A percentile compares a stretch with the other conserved stretches of the same genome.
Evolutionary conservation across 202 grass and related monocot genomes (phyloP).

Genomic region (Panicum hallii): DNA sequence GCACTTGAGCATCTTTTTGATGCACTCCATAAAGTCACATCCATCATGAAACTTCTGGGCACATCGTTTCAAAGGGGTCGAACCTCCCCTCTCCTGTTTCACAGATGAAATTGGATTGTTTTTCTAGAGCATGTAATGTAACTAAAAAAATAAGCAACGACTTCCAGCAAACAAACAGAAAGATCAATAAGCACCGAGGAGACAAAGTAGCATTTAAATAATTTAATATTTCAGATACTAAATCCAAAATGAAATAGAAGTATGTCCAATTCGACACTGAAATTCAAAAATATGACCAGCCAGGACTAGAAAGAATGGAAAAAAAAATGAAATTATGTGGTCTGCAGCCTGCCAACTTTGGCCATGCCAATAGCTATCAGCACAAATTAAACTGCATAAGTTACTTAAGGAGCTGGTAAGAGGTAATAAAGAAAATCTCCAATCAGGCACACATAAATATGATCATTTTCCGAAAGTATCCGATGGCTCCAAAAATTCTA

Average conservation of each 20-base stretch:
- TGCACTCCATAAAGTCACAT: not conserved
- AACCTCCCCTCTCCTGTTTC: not conserved
- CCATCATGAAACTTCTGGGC: slow-evolving; percentile 6
- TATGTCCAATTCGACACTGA: slow-evolving; percentile 8
- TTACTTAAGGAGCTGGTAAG: not conserved
- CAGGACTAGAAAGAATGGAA: slow-evolving; percentile 13
- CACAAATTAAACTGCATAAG: slow-evolving; percentile 15
- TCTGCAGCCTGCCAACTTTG: slow-evolving; percentile 12
- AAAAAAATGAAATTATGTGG: slow-evolving; percentile 17
- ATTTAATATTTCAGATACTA: not conserved
- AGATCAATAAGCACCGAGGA: not conserved
- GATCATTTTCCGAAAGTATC: not conserved
- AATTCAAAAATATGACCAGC: not conserved
- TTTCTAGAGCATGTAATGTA: not conserved
- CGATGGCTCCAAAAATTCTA: slow-evolving; percentile 10
- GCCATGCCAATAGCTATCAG: slow-evolving; percentile 9
- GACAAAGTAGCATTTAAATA: not conserved
- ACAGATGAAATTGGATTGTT: slow-evolving; percentile 16
- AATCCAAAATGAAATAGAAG: slow-evolving; percentile 9
- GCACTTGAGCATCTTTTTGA: not conserved
- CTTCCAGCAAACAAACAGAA: not conserved
- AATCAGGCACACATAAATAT: not conserved
- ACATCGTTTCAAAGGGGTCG: not conserved
- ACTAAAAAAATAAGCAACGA: not conserved
- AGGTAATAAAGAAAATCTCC: not conserved